Percentiles rank a stretch among this genome's conserved stretches.
phyloP scores from a whole-genome alignment of 306 rosid species.

The Boehmeria nivea region DNA sequence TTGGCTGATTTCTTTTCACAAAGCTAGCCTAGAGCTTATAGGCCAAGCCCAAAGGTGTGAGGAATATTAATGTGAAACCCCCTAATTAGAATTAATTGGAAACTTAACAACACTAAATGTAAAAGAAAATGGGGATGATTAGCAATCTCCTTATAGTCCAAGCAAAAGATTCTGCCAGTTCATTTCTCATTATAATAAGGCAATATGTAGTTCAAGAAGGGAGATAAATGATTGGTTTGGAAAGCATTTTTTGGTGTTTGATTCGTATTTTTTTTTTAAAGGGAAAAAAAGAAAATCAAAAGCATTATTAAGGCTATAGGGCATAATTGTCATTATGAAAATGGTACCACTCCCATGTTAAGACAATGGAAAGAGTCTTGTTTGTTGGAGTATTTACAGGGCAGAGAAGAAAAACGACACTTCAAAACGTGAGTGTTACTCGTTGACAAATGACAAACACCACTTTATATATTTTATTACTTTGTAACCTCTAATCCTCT shows the following conservation, averaged over 20 bases:
- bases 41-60: slow-evolving; percentile 10
- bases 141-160: slow-evolving; percentile 44
- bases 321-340: slow-evolving; percentile 36
- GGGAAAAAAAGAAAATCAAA: neutral
- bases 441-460: slow-evolving; percentile 38
- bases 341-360: slow-evolving; percentile 29
- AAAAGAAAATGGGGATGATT: slow-evolving; percentile 33
- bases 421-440: slow-evolving; percentile 35
- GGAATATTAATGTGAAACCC: neutral
- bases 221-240: slow-evolving; percentile 77
- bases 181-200: slow-evolving; percentile 43
- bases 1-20: slow-evolving; percentile 1
- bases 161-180: slow-evolving; percentile 97
- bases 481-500: slow-evolving; percentile 24
- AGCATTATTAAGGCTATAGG: slow-evolving; percentile 19
- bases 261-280: too few species aligned
- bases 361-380: slow-evolving; percentile 31
- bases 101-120: slow-evolving; percentile 22
- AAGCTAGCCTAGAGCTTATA: neutral
- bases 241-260: slow-evolving; percentile 44
- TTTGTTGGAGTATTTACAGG: slow-evolving; percentile 13
- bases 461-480: slow-evolving; percentile 11
- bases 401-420: slow-evolving; percentile 10
- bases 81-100: neutral
- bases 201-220: slow-evolving; percentile 57